Evolutionary conservation across 805 yeast genomes (phyloP).

Genomic region (Candida taoyuanica): DNA sequence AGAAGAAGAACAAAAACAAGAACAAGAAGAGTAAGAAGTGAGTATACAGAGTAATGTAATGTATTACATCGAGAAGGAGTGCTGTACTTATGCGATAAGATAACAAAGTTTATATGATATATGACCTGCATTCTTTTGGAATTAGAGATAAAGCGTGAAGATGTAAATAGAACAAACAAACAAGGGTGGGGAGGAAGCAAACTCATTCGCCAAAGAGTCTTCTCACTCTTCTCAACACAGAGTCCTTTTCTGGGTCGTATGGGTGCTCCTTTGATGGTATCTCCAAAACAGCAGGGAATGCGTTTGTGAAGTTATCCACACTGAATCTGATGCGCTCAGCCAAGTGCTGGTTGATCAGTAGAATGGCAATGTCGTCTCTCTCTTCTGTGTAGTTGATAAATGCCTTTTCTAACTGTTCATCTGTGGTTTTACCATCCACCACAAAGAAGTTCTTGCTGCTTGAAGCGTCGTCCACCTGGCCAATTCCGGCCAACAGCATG

Average conservation of each 20-base stretch:
- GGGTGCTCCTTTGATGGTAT: conserved; percentile 99
- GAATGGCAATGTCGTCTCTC: conserved; percentile 88
- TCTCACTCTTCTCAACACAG: conserved; percentile 89
- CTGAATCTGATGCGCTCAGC: conserved; percentile 84
- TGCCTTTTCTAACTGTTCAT: conserved; percentile 67
- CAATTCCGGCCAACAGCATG: conserved; percentile 89
- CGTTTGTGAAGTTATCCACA: conserved; percentile 79
- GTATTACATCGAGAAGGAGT: too few relatives aligned
- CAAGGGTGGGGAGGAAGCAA: too few relatives aligned
- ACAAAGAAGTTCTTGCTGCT: conserved; percentile 69
- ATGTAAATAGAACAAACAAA: too few relatives aligned
- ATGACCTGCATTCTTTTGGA: conserved; percentile 19
- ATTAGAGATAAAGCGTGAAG: too few relatives aligned
- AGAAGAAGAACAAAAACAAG: conserved; percentile 32
- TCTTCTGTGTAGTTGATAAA: conserved; percentile 69
- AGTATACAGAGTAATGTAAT: neutral
- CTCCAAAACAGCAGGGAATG: conserved; percentile 95
- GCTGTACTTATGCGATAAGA: too few relatives aligned
- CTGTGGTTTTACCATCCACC: conserved; percentile 74
- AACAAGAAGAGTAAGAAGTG: conserved; percentile 33
- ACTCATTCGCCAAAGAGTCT: conserved; percentile 85
- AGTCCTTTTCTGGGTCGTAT: conserved; percentile 95
- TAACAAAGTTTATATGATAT: neutral
- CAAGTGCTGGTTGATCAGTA: conserved; percentile 88
- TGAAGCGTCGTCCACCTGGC: conserved; percentile 64